phyloP scores from a whole-genome alignment of 1,284 basidiomycete genomes.

The Cryptococcus floricola region DNA sequence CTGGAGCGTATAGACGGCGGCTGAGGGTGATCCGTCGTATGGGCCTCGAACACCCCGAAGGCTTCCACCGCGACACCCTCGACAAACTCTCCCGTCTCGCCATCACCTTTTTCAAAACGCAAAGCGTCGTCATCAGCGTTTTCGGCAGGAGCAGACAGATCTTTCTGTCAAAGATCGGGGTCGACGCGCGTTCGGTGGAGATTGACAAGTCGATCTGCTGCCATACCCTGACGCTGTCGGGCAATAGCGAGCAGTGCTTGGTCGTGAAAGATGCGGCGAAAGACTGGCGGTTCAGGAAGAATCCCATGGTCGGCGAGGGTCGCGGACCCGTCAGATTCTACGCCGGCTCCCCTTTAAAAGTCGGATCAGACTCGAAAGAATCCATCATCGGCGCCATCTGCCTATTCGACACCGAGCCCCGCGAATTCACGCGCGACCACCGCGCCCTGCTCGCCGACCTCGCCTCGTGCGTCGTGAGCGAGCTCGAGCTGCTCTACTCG shows the following conservation, averaged over 20 bases:
- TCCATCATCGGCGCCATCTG: conserved; percentile 40
- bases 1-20: conserved; percentile 24
- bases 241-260: conserved; percentile 17
- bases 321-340: conserved; percentile 25
- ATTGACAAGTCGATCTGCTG: conserved; percentile 32
- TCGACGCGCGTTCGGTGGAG: conserved; percentile 15
- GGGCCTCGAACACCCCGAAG: conserved; percentile 27
- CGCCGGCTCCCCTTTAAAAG: conserved; percentile 36
- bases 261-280: conserved; percentile 28
- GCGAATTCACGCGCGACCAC: conserved; percentile 33
- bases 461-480: conserved; percentile 45
- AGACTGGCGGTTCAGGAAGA: conserved; percentile 39
- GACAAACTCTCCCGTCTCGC: conserved; percentile 37
- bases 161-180: conserved; percentile 30
- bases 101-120: conserved; percentile 27
- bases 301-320: conserved; percentile 24
- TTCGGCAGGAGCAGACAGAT: conserved; percentile 24
- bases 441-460: conserved; percentile 34
- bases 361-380: conserved; percentile 16
- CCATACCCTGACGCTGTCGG: conserved; percentile 27
- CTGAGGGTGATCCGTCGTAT: conserved; percentile 35
- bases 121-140: conserved; percentile 30
- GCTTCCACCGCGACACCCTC: conserved; percentile 17
- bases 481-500: conserved; percentile 29
- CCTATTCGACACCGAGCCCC: conserved; percentile 22